Conservation (phyloP, 176 grass and related monocot genomes). For the Urochloa ruziziensis region DNA sequence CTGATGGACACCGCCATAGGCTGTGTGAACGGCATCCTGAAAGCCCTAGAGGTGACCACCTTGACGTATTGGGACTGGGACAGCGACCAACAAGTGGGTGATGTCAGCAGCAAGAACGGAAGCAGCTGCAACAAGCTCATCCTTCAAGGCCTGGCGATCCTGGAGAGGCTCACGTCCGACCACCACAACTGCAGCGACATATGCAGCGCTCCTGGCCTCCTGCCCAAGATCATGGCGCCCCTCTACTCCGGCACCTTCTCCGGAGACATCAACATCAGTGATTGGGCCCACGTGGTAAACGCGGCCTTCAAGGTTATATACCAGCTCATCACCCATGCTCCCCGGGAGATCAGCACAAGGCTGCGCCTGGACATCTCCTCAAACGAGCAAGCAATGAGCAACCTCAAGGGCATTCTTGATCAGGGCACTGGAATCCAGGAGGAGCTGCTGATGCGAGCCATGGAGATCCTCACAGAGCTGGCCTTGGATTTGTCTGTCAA, state of each 20-base stretch:
- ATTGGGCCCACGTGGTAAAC: not conserved
- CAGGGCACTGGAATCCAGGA: fast-evolving
- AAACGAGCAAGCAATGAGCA: not conserved
- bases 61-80: too few species aligned
- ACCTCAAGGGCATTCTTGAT: not conserved
- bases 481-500: not conserved
- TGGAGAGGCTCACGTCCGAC: not conserved
- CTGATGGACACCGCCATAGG: too few species aligned
- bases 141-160: not conserved
- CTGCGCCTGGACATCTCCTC: not conserved
- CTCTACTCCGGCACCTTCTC: not conserved
- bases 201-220: not conserved
- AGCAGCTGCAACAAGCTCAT: not conserved
- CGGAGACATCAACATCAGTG: too few species aligned
- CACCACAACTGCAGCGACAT: not conserved
- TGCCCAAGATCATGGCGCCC: not conserved
- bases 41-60: too few species aligned
- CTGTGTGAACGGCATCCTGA: too few species aligned
- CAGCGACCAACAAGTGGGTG: too few species aligned
- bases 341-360: not conserved
- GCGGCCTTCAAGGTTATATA: not conserved
- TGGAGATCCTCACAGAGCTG: not conserved
- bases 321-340: not conserved
- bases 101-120: too few species aligned
- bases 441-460: not conserved